A percentile compares a stretch with the other conserved stretches of the same genome.
phyloP scores from a whole-genome alignment of 2,329 filamentous ascomycete genomes.

The Xylariaceae sp. region DNA sequence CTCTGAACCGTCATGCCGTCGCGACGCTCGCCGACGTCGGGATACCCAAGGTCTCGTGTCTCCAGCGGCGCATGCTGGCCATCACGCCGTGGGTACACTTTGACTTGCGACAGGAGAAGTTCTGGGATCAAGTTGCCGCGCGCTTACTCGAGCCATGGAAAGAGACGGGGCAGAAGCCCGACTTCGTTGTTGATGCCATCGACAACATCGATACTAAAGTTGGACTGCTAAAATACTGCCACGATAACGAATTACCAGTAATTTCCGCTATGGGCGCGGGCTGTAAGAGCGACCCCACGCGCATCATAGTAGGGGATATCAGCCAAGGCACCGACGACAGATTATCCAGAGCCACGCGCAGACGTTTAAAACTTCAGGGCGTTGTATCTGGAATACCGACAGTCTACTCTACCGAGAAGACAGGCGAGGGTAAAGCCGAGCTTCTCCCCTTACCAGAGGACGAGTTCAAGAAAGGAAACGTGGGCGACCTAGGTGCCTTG shows the following conservation, averaged over 20 bases:
- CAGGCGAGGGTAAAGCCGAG: slow-evolving; percentile 85
- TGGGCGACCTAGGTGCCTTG: slow-evolving; percentile 82
- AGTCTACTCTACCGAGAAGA: slow-evolving; percentile 88
- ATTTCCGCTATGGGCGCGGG: slow-evolving; percentile 96
- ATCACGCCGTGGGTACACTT: slow-evolving; percentile 90
- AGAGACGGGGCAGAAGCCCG: slow-evolving; percentile 58
- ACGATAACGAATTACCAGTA: slow-evolving; percentile 71
- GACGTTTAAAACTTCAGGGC: slow-evolving; percentile 72
- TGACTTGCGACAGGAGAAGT: slow-evolving; percentile 81
- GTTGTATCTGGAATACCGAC: slow-evolving; percentile 83
- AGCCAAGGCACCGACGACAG: slow-evolving; percentile 83
- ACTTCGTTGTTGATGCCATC: slow-evolving; percentile 94
- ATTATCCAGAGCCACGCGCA: slow-evolving; percentile 77
- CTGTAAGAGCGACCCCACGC: slow-evolving; percentile 82
- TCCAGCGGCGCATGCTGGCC: slow-evolving; percentile 75
- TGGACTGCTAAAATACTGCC: slow-evolving; percentile 80
- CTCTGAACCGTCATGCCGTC: slow-evolving; percentile 91
- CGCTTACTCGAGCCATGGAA: slow-evolving; percentile 65
- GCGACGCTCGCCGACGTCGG: slow-evolving; percentile 93
- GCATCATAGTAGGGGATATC: slow-evolving; percentile 88
- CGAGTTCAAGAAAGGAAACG: slow-evolving; percentile 79
- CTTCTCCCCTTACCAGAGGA: slow-evolving; percentile 83
- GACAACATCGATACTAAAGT: slow-evolving; percentile 99
- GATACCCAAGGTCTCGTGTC: slow-evolving; percentile 82
- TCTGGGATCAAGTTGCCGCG: slow-evolving; percentile 63